phyloP scores from a whole-genome alignment of 2,329 filamentous ascomycete species.

The Microdochium nivale region DNA sequence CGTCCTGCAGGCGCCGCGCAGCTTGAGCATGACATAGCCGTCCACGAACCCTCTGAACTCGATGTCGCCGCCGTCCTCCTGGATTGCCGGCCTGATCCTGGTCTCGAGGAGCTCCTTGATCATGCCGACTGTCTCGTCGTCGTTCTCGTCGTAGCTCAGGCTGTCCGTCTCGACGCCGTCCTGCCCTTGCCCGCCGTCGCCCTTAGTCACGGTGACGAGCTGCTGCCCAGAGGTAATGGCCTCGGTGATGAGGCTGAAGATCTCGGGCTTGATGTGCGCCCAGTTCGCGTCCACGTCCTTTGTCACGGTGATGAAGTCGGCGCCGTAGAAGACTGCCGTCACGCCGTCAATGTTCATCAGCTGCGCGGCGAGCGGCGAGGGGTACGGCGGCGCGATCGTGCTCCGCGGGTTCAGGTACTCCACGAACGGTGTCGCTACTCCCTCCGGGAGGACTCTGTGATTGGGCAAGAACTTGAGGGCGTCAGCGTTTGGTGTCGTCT shows the following conservation, averaged over 20 bases:
- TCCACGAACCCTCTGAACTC: slow-evolving; percentile 86
- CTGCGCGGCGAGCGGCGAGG: slow-evolving; percentile 82
- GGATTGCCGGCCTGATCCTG: slow-evolving; percentile 86
- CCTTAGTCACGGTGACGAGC: slow-evolving; percentile 64
- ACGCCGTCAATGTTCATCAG: slow-evolving; percentile 92
- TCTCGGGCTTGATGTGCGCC: slow-evolving; percentile 90
- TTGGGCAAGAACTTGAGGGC: slow-evolving; percentile 95
- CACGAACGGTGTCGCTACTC: slow-evolving; percentile 67
- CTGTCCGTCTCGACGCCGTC: slow-evolving; percentile 54
- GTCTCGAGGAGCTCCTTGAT: slow-evolving; percentile 98
- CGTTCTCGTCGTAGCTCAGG: slow-evolving; percentile 77
- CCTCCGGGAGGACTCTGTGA: slow-evolving; percentile 70
- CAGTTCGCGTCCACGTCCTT: slow-evolving; percentile 84
- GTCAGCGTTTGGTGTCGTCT: slow-evolving; percentile 89
- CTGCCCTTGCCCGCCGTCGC: slow-evolving; percentile 31
- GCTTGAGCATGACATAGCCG: slow-evolving; percentile 76
- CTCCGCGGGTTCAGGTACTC: slow-evolving; percentile 87
- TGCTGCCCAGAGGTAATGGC: slow-evolving; percentile 75
- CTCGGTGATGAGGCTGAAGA: slow-evolving; percentile 93
- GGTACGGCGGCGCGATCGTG: slow-evolving; percentile 80
- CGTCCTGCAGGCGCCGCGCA: slow-evolving; percentile 87
- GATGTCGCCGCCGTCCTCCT: slow-evolving; percentile 96
- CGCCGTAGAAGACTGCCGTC: slow-evolving; percentile 88
- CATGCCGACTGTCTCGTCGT: slow-evolving; percentile 93
- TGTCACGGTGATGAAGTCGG: slow-evolving; percentile 94